Evolutionary conservation across 2,329 filamentous ascomycete species (phyloP).

Genomic region (Paracoccidioides brasiliensis): DNA sequence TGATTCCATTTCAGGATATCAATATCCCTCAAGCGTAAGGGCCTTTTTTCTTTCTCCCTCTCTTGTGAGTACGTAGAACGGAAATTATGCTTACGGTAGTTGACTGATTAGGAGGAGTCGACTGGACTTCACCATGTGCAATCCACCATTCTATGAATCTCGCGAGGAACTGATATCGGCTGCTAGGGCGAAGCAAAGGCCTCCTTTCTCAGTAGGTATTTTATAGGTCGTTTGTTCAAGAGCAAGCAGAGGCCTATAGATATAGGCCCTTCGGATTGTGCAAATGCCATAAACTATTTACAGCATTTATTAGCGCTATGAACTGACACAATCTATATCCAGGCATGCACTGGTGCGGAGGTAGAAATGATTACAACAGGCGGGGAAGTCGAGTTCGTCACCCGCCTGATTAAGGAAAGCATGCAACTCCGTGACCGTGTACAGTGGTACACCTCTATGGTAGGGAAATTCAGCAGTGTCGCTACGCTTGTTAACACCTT

Average conservation of each 20-base stretch:
- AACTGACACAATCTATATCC: neutral
- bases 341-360: constrained; percentile 56
- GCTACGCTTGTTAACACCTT: constrained; percentile 48
- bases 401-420: constrained; percentile 58
- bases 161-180: constrained; percentile 53
- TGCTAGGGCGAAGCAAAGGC: constrained; percentile 51
- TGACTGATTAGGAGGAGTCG: constrained; percentile 16
- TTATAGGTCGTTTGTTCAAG: neutral
- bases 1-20: constrained; percentile 46
- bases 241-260: no score
- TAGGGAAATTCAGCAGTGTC: constrained; percentile 66
- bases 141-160: constrained; percentile 87
- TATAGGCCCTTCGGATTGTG: no score
- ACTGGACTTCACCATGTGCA: constrained; percentile 81
- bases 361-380: constrained; percentile 76
- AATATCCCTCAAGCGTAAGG: constrained; percentile 13
- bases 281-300: no score
- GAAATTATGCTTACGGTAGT: neutral
- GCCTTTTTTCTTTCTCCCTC: no score
- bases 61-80: neutral
- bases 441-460: constrained; percentile 83
- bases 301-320: neutral
- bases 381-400: constrained; percentile 65
- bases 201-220: constrained; percentile 52
- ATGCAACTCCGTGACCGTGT: constrained; percentile 46